Evolutionary conservation across 208 protist genomes (phyloP).

Genomic region (Trypanosoma boissoni): DNA sequence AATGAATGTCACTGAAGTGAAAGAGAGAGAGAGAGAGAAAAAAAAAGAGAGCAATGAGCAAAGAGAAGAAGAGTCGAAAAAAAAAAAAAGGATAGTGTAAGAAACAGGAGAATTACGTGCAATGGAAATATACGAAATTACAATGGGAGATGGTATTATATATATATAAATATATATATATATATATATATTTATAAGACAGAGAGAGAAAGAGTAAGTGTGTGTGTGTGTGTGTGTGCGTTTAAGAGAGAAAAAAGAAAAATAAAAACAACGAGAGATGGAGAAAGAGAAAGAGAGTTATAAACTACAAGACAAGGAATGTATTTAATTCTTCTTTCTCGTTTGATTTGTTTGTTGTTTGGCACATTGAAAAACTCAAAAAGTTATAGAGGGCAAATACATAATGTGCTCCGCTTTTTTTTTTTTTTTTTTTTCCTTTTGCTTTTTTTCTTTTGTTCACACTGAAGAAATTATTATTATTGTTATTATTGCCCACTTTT

Average conservation of each 20-base stretch:
- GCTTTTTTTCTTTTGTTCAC: background rate
- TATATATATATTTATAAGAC: background rate
- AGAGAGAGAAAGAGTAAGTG: too few species aligned
- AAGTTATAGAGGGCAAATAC: background rate
- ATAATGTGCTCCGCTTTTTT: background rate
- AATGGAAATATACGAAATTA: background rate
- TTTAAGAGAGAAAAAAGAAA: too few species aligned
- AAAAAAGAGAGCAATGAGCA: background rate
- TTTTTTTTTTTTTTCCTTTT: slow-evolving; percentile 4
- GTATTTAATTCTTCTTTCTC: background rate
- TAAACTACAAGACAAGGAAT: too few species aligned
- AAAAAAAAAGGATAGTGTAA: background rate
- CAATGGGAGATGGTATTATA: background rate
- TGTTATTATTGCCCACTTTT: slow-evolving; percentile 3
- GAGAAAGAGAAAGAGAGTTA: too few species aligned
- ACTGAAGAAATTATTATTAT: background rate
- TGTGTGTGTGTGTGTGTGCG: background rate
- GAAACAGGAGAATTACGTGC: background rate
- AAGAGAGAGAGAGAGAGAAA: background rate
- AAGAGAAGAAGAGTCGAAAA: background rate
- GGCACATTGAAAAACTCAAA: background rate
- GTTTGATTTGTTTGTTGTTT: background rate
- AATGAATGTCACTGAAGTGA: background rate
- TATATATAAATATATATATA: background rate
- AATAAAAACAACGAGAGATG: too few species aligned